Conservation (phyloP, 202 grass and related monocot species). For the Thinopyrum obtusiflorum region DNA sequence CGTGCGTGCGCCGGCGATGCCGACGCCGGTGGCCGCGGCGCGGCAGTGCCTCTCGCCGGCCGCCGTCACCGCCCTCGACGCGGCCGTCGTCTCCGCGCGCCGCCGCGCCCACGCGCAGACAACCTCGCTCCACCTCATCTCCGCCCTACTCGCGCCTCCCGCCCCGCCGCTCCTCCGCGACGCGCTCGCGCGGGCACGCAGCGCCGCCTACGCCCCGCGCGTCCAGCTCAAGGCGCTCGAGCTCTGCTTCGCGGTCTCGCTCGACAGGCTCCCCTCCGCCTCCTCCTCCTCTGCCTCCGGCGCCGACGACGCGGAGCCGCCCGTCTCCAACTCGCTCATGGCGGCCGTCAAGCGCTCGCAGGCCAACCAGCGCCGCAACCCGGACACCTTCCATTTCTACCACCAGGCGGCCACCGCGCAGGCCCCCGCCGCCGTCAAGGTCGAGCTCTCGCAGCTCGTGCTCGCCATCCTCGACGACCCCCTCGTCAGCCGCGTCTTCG, state of each 20-base stretch:
- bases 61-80: conserved; percentile 63
- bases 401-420: conserved; percentile 34
- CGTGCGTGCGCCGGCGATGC: conserved; percentile 41
- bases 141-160: conserved; percentile 52
- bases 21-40: conserved; percentile 74
- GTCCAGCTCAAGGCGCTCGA: conserved; percentile 91
- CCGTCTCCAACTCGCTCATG: conserved; percentile 91
- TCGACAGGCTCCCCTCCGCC: conserved; percentile 57
- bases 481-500: conserved; percentile 76
- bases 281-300: not conserved
- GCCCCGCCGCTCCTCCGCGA: conserved; percentile 45
- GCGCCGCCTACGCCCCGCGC: conserved; percentile 66
- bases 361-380: conserved; percentile 81
- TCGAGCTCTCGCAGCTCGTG: conserved; percentile 20
- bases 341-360: conserved; percentile 91
- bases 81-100: conserved; percentile 50
- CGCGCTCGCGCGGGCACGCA: conserved; percentile 66
- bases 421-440: not conserved
- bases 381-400: conserved; percentile 89
- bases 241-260: conserved; percentile 79
- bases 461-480: conserved; percentile 84
- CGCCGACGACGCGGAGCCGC: conserved; percentile 40
- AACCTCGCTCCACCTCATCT: conserved; percentile 88
- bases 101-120: conserved; percentile 77
- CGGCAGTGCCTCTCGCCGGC: conserved; percentile 63